Evolutionary conservation across 2,329 filamentous ascomycete genomes (phyloP).

Genomic region (Neonectria ditissima): DNA sequence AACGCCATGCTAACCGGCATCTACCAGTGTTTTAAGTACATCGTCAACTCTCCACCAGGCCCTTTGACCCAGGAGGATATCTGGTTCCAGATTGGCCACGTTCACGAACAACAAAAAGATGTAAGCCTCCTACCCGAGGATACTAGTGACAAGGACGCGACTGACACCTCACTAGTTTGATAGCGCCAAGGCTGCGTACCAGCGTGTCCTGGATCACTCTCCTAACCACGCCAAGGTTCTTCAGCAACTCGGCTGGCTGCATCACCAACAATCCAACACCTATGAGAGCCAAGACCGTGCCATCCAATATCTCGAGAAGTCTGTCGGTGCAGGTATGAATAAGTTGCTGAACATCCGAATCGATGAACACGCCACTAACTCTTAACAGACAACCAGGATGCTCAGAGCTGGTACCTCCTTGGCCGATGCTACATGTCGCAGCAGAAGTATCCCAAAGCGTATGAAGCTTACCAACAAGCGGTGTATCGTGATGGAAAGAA

Average conservation of each 20-base stretch:
- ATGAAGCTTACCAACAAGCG: constrained; percentile 98
- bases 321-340: constrained; percentile 84
- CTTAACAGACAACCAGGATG: constrained; percentile 85
- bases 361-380: constrained; percentile 12
- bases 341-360: too few species aligned
- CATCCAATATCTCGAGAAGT: constrained; percentile 97
- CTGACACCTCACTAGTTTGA: constrained; percentile 78
- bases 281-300: constrained; percentile 95
- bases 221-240: constrained; percentile 98
- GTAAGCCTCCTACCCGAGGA: constrained; percentile 67
- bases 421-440: constrained; percentile 99
- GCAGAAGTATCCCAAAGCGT: constrained; percentile 98
- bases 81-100: constrained; percentile 99
- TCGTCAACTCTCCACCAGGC: constrained; percentile 90
- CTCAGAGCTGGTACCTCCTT: constrained; percentile 98
- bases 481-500: constrained; percentile 98
- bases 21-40: constrained; percentile 94
- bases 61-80: constrained; percentile 98
- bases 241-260: constrained; percentile 96
- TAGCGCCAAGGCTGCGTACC: constrained; percentile 90
- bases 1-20: constrained; percentile 23
- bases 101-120: constrained; percentile 98
- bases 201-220: constrained; percentile 91
- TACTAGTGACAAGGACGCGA: constrained; percentile 38
- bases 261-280: constrained; percentile 93